Evolutionary conservation across 805 yeast species (phyloP).

Genomic region (Wickerhamomyces bisporus): DNA sequence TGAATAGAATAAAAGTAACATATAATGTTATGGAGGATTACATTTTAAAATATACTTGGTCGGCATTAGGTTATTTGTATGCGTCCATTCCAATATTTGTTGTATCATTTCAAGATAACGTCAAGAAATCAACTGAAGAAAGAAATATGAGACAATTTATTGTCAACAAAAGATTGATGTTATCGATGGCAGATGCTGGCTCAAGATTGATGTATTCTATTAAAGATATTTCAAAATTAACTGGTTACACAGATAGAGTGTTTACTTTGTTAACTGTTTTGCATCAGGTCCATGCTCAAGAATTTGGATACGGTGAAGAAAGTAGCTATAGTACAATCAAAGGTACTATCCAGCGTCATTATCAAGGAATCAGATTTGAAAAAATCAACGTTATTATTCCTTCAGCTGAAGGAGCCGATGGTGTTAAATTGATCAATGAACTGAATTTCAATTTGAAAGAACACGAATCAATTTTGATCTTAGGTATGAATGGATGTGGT

Average conservation of each 20-base stretch:
- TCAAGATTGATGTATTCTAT: constrained; percentile 91
- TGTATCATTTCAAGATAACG: constrained; percentile 34
- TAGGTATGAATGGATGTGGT: constrained; percentile 89
- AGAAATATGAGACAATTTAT: constrained; percentile 81
- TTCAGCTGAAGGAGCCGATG: constrained; percentile 51
- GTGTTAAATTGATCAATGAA: constrained; percentile 55
- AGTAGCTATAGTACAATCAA: constrained; percentile 47
- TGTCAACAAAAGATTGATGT: constrained; percentile 84
- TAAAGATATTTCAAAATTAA: constrained; percentile 84
- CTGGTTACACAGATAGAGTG: constrained; percentile 86
- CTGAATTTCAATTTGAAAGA: constrained; percentile 50
- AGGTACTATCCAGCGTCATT: constrained; percentile 78
- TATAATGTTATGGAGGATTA: constrained; percentile 81
- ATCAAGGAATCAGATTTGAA: constrained; percentile 77
- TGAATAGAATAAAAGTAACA: constrained; percentile 53
- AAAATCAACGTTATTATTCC: constrained; percentile 82
- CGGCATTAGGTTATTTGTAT: constrained; percentile 89
- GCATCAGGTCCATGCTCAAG: constrained; percentile 71
- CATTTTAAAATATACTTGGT: constrained; percentile 87
- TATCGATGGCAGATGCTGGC: constrained; percentile 92
- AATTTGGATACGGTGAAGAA: constrained; percentile 35
- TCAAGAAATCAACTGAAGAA: constrained; percentile 31
- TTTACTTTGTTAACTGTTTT: constrained; percentile 69
- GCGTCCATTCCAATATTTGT: constrained; percentile 85
- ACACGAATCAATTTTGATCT: constrained; percentile 62